phyloP scores from a whole-genome alignment of 768 basidiomycete species.

The Dioszegia aurantiaca region DNA sequence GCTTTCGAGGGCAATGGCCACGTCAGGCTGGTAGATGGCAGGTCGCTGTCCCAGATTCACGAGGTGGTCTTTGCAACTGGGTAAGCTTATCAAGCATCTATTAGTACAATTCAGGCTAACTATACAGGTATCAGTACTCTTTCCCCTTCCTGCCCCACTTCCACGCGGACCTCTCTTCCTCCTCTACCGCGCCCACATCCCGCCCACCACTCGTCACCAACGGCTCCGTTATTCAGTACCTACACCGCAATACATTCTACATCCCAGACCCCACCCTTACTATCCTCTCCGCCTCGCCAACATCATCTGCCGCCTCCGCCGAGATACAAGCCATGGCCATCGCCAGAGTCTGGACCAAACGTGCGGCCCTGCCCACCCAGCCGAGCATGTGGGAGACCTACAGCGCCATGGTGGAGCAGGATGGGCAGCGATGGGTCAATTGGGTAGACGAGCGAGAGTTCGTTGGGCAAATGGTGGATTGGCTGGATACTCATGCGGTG shows the following conservation, averaged over 20 bases:
- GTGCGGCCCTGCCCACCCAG: conserved; percentile 22
- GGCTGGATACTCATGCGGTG: conserved; percentile 1
- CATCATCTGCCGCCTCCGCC: conserved; percentile 36
- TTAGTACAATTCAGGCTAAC: background rate
- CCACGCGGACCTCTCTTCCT: conserved; percentile 36
- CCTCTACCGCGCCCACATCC: background rate
- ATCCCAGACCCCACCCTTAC: conserved; percentile 57
- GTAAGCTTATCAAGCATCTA: conserved; percentile 14
- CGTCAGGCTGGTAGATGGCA: conserved; percentile 55
- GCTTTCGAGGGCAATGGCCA: conserved; percentile 50
- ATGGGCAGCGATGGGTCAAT: conserved; percentile 8
- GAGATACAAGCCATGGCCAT: conserved; percentile 39
- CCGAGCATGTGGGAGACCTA: background rate
- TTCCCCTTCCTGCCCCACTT: conserved; percentile 57
- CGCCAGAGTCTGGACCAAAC: conserved; percentile 29
- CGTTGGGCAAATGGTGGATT: background rate
- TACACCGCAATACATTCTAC: conserved; percentile 56
- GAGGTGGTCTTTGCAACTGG: conserved; percentile 55
- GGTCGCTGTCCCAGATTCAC: conserved; percentile 53
- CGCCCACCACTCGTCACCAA: conserved; percentile 51
- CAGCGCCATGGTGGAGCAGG: conserved; percentile 28
- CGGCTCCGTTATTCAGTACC: conserved; percentile 54
- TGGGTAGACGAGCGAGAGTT: background rate
- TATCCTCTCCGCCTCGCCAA: conserved; percentile 47
- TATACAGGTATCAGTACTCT: conserved; percentile 53